Evolutionary conservation across 2,329 filamentous ascomycete species (phyloP).

Genomic region (Trichophyton benhamiae): DNA sequence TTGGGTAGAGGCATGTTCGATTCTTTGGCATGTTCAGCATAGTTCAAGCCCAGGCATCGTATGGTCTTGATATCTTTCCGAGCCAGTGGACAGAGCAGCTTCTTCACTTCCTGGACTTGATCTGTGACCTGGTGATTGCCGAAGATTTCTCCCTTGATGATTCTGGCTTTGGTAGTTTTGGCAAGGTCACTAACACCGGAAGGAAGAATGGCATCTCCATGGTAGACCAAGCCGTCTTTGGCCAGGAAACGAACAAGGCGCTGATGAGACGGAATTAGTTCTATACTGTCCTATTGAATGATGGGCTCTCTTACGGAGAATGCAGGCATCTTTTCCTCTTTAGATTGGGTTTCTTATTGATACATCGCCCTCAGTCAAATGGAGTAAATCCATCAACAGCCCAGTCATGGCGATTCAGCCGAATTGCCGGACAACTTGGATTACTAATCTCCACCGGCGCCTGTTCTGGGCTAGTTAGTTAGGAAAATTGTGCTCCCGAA

Average conservation of each 20-base stretch:
- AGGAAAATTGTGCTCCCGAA: background rate
- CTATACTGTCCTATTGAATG: background rate
- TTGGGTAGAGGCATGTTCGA: slow-evolving; percentile 56
- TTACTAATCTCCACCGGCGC: background rate
- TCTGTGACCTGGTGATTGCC: slow-evolving; percentile 53
- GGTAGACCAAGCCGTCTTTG: slow-evolving; percentile 56
- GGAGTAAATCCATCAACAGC: background rate
- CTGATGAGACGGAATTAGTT: slow-evolving; percentile 26
- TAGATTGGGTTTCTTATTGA: background rate
- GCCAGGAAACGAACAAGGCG: slow-evolving; percentile 63
- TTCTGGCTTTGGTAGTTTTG: slow-evolving; percentile 47
- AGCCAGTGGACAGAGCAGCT: slow-evolving; percentile 52
- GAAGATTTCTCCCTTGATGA: slow-evolving; percentile 56
- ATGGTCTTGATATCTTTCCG: slow-evolving; percentile 53
- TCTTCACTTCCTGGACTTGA: slow-evolving; percentile 40
- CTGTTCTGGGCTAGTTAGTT: background rate
- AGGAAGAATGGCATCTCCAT: slow-evolving; percentile 62
- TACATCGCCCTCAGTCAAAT: no score
- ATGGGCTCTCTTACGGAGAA: background rate
- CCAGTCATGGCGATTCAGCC: background rate
- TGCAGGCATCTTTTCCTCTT: background rate
- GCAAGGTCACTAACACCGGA: slow-evolving; percentile 47
- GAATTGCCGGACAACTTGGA: background rate
- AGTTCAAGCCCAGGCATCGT: slow-evolving; percentile 59
- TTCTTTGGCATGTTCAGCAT: slow-evolving; percentile 59